phyloP scores from a whole-genome alignment of 2,329 filamentous ascomycete species.

The Ascochyta rabiei region DNA sequence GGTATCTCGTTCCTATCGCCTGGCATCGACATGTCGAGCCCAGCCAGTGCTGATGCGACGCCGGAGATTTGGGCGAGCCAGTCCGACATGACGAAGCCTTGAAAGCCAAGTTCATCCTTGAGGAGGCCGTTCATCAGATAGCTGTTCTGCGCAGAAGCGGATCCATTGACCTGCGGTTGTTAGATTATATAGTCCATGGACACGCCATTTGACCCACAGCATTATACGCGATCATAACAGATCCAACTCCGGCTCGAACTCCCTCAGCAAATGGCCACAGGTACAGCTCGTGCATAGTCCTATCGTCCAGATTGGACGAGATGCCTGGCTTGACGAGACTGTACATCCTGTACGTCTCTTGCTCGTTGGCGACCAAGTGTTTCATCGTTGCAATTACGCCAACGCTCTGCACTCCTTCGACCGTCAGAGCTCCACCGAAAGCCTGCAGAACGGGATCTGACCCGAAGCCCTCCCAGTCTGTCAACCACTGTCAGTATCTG shows the following conservation, averaged over 20 bases:
- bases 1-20: conserved; percentile 66
- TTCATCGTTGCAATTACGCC: conserved; percentile 75
- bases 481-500: neutral
- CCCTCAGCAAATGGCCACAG: conserved; percentile 85
- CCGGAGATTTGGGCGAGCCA: conserved; percentile 87
- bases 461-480: conserved; percentile 74
- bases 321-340: conserved; percentile 44
- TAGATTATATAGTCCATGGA: neutral
- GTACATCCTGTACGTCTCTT: conserved; percentile 60
- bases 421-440: conserved; percentile 76
- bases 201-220: conserved; percentile 37
- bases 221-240: conserved; percentile 82
- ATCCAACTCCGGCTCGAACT: conserved; percentile 75
- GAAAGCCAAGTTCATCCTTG: conserved; percentile 86
- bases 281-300: conserved; percentile 79
- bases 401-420: conserved; percentile 73
- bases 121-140: conserved; percentile 83
- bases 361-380: conserved; percentile 78
- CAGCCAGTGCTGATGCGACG: conserved; percentile 77
- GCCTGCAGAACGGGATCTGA: conserved; percentile 73
- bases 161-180: conserved; percentile 50
- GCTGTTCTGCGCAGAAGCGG: conserved; percentile 72
- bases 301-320: conserved; percentile 72
- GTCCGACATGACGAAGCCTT: conserved; percentile 87
- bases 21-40: conserved; percentile 82